Percentiles rank a stretch among this genome's conserved stretches.
Evolutionary conservation across 2,329 filamentous ascomycete genomes (phyloP).

Genomic region (Truncatella angustata): DNA sequence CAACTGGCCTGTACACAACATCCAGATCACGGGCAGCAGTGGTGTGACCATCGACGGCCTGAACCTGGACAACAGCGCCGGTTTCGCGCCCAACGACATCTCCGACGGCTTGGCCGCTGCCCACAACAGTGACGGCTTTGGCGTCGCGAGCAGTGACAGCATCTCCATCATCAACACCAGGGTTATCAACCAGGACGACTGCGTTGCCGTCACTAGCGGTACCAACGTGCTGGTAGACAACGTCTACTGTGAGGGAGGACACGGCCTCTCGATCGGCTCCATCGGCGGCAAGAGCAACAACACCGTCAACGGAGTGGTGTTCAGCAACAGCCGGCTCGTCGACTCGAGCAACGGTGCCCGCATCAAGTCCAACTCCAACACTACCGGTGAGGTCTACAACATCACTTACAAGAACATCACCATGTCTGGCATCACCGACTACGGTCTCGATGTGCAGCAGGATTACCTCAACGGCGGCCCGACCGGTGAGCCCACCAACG

Average conservation of each 20-base stretch:
- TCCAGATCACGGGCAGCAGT: constrained; percentile 1
- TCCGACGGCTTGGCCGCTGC: constrained; percentile 26
- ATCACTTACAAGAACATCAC: constrained; percentile 48
- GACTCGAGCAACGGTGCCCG: constrained; percentile 52
- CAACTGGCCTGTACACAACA: constrained; percentile 20
- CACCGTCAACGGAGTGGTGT: constrained; percentile 43
- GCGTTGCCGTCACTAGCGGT: constrained; percentile 57
- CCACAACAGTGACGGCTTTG: constrained; percentile 56
- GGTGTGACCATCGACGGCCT: background rate
- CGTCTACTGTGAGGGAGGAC: constrained; percentile 42
- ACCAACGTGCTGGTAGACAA: constrained; percentile 38
- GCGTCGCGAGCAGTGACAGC: constrained; percentile 43
- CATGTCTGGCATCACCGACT: constrained; percentile 41
- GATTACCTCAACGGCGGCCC: constrained; percentile 30
- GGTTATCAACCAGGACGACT: constrained; percentile 60
- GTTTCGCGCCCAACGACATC: constrained; percentile 7
- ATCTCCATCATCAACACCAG: constrained; percentile 49
- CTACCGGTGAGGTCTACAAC: constrained; percentile 43
- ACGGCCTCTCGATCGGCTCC: constrained; percentile 51
- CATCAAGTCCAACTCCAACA: constrained; percentile 49
- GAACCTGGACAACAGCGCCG: constrained; percentile 18
- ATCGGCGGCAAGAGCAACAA: constrained; percentile 50
- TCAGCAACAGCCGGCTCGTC: constrained; percentile 40
- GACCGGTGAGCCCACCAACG: constrained; percentile 35
- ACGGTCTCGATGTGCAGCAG: constrained; percentile 29